These are phyloP conservation scores for Pyrenophora teres DNA, from an alignment of 2,329 filamentous ascomycete genomes.

Conservation along the genomic window DNA sequence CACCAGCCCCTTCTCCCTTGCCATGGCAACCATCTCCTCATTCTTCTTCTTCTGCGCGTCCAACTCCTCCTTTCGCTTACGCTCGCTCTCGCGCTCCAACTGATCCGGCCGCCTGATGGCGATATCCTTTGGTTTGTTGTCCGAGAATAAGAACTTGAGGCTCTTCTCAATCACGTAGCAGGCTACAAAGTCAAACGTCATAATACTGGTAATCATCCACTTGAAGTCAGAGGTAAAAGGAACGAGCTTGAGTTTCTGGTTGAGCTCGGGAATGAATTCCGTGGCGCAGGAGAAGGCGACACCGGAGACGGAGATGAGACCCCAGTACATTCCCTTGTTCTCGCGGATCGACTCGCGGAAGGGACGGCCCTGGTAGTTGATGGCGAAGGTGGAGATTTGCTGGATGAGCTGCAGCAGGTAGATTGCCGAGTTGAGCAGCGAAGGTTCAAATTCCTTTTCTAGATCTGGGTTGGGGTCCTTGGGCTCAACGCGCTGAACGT, in stretches of 20 bases:
- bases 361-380: conserved; percentile 98
- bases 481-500: conserved; percentile 82
- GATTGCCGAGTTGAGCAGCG: conserved; percentile 92
- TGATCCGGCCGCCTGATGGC: conserved; percentile 86
- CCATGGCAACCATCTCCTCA: conserved; percentile 36
- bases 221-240: conserved; percentile 91
- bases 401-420: conserved; percentile 98
- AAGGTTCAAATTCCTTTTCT: conserved; percentile 91
- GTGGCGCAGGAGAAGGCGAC: conserved; percentile 95
- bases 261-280: conserved; percentile 94
- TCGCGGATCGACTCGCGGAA: conserved; percentile 96
- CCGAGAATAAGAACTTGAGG: conserved; percentile 84
- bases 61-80: conserved; percentile 64
- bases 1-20: conserved; percentile 17
- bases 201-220: conserved; percentile 77
- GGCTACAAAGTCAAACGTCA: conserved; percentile 83
- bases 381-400: conserved; percentile 97
- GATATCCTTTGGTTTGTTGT: conserved; percentile 93
- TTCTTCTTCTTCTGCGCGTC: conserved; percentile 45
- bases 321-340: conserved; percentile 98
- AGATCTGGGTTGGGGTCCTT: conserved; percentile 74
- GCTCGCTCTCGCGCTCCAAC: conserved; percentile 72
- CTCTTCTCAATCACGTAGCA: conserved; percentile 88
- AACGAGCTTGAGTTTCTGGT: conserved; percentile 88
- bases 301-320: conserved; percentile 83